Conservation (phyloP, 2,329 filamentous ascomycete species). For the Colletotrichum spaethianum region DNA sequence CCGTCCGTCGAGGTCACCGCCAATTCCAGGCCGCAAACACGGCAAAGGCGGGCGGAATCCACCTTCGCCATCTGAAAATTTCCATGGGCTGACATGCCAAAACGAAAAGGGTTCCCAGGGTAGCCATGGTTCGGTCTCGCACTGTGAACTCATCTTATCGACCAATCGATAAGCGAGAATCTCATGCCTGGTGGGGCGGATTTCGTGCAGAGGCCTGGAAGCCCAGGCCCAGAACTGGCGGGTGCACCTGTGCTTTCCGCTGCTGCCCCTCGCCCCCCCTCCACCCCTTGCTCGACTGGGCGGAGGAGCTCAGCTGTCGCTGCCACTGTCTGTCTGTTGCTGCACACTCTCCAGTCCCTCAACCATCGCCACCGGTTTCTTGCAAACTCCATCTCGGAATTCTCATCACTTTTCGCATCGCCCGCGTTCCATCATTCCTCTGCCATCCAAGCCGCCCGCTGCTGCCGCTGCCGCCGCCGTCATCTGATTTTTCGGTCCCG, state of each 20-base stretch:
- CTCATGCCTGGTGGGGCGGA: background rate
- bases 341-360: background rate
- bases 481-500: background rate
- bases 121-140: background rate
- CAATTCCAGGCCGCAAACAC: background rate
- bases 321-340: too few species aligned
- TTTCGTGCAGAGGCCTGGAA: background rate
- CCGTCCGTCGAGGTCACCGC: too few species aligned
- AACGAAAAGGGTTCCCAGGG: background rate
- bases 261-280: background rate
- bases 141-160: background rate
- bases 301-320: background rate
- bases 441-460: too few species aligned
- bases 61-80: constrained; percentile 7
- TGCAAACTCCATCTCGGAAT: background rate
- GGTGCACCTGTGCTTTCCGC: background rate
- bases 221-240: background rate
- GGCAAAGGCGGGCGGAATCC: background rate
- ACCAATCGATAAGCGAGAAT: background rate
- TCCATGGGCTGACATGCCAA: constrained; percentile 11
- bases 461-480: background rate
- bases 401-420: background rate
- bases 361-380: background rate
- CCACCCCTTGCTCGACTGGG: background rate
- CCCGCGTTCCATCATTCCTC: background rate